Evolutionary conservation across 23 red algal species (phyloP).

Genomic region (Gracilaria gracilis): DNA sequence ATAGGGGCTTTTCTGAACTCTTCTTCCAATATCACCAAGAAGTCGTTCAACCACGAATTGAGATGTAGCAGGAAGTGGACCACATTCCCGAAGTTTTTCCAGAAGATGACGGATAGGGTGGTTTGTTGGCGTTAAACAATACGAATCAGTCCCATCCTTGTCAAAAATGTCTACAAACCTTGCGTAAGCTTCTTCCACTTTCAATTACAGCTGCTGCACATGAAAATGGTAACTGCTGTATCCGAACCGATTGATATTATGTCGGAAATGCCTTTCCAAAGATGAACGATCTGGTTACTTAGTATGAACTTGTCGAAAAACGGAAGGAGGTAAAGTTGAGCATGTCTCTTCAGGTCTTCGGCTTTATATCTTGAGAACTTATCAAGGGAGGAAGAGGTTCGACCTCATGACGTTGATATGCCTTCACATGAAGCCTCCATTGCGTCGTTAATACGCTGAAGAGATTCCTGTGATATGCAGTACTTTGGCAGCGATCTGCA

Average conservation of each 20-base stretch:
- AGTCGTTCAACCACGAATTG: constrained; percentile 16
- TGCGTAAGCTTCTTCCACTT: constrained; percentile 5
- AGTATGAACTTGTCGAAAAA: neutral
- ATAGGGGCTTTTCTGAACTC: neutral
- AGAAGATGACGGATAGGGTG: neutral
- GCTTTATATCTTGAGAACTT: neutral
- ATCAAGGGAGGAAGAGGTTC: neutral
- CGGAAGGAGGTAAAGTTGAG: neutral
- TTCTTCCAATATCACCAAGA: constrained; percentile 11
- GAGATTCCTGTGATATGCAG: neutral
- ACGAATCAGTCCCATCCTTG: neutral
- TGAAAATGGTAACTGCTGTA: neutral
- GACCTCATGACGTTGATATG: neutral
- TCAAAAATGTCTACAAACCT: neutral
- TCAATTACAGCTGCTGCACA: neutral
- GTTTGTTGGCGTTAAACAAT: neutral
- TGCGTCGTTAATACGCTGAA: no score
- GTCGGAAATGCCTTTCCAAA: neutral
- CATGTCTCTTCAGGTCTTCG: constrained; percentile 19
- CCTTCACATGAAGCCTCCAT: no score
- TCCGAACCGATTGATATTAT: neutral
- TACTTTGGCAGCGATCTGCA: neutral
- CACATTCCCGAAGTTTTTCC: constrained; percentile 11
- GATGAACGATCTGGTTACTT: neutral
- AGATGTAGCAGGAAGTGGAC: neutral